phyloP scores from a whole-genome alignment of 345 rosid genomes.

The Adansonia digitata region DNA sequence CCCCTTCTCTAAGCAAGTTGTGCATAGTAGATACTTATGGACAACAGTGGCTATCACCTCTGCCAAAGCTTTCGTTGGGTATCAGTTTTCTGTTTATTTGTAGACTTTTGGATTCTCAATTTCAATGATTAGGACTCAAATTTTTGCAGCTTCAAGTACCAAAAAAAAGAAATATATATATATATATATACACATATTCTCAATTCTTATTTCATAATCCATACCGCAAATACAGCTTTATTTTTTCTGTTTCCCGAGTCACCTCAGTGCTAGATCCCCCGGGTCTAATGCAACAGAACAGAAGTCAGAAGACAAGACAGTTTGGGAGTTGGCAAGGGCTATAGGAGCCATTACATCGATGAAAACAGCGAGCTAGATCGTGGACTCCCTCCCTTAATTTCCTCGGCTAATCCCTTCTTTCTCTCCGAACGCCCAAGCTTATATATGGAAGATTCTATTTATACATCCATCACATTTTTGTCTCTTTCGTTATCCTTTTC shows the following conservation, averaged over 20 bases:
- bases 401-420: background rate
- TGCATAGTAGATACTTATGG: background rate
- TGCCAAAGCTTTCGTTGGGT: background rate
- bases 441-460: background rate
- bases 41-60: constrained; percentile 5
- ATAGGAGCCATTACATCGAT: background rate
- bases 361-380: too few relatives aligned
- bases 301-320: background rate
- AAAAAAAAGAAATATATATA: too few relatives aligned
- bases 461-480: background rate
- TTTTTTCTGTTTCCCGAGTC: too few relatives aligned
- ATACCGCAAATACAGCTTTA: background rate
- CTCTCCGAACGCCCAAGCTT: background rate
- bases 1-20: constrained; percentile 19
- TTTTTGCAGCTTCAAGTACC: too few relatives aligned
- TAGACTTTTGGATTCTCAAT: background rate
- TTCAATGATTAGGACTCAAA: background rate
- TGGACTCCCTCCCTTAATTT: too few relatives aligned
- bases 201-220: too few relatives aligned
- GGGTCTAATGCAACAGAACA: background rate
- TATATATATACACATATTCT: too few relatives aligned
- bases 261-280: too few relatives aligned
- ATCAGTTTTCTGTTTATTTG: too few relatives aligned
- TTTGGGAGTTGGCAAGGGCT: background rate
- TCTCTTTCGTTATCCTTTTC: too few relatives aligned